Conservation (phyloP, 768 basidiomycete species). For the Ephemerocybe angulata region DNA sequence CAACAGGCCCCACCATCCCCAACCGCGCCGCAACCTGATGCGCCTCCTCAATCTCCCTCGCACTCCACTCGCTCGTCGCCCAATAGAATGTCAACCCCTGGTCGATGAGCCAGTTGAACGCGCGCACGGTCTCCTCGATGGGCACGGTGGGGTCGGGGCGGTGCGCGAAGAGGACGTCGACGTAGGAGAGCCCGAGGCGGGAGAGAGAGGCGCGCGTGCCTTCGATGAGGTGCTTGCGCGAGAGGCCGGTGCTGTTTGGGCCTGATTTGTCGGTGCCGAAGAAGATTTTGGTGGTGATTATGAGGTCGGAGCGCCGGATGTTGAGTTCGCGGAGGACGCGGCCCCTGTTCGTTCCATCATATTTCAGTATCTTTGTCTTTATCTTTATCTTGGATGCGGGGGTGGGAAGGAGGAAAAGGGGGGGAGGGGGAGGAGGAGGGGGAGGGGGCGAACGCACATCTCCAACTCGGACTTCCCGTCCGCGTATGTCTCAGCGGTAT, state of each 20-base stretch:
- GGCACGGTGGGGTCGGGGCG: slow-evolving; percentile 57
- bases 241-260: slow-evolving; percentile 54
- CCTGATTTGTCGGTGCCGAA: slow-evolving; percentile 60
- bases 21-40: slow-evolving; percentile 64
- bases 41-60: slow-evolving; percentile 64
- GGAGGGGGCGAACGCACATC: slow-evolving; percentile 43
- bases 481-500: slow-evolving; percentile 65
- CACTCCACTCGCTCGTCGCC: slow-evolving; percentile 79
- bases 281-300: slow-evolving; percentile 80
- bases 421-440: not conserved
- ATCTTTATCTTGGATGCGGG: not conserved
- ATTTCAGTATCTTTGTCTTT: not conserved
- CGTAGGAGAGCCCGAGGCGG: slow-evolving; percentile 72
- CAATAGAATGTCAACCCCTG: slow-evolving; percentile 72
- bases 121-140: slow-evolving; percentile 77
- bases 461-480: slow-evolving; percentile 68
- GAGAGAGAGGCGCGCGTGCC: slow-evolving; percentile 63
- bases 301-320: slow-evolving; percentile 59
- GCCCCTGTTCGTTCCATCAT: slow-evolving; percentile 38
- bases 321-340: slow-evolving; percentile 73
- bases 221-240: slow-evolving; percentile 70
- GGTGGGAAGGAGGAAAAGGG: not conserved
- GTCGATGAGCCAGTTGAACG: slow-evolving; percentile 76
- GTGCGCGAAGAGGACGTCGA: slow-evolving; percentile 72
- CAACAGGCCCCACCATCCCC: slow-evolving; percentile 64